phyloP scores from a whole-genome alignment of 345 rosid species.

The Hibiscus mutabilis region DNA sequence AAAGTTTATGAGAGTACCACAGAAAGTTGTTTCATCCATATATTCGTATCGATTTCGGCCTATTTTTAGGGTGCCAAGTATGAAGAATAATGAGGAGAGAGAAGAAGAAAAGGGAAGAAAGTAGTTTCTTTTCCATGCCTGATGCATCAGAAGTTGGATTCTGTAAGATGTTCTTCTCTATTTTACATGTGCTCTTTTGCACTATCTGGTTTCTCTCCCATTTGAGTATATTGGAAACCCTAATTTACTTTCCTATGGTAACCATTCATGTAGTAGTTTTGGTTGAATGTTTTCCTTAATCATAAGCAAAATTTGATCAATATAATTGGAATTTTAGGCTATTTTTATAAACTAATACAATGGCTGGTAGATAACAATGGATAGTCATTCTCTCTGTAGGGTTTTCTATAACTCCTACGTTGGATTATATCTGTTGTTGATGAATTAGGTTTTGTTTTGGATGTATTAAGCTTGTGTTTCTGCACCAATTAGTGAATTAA shows the following conservation, averaged over 20 bases:
- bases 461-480: slow-evolving; percentile 3
- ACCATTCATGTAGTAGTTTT: not conserved
- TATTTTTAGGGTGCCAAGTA: not conserved
- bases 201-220: not conserved
- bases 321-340: not conserved
- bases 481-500: not conserved
- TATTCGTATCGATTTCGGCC: not conserved
- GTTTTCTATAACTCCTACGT: not conserved
- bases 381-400: not conserved
- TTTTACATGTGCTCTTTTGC: not conserved
- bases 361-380: too few species aligned
- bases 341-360: too few species aligned
- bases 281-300: not conserved
- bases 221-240: not conserved
- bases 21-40: not conserved
- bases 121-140: too few species aligned
- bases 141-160: slow-evolving; percentile 13
- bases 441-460: not conserved
- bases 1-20: not conserved
- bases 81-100: not conserved
- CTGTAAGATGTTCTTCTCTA: slow-evolving; percentile 14
- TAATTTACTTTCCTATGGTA: not conserved
- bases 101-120: slow-evolving; percentile 3
- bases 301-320: not conserved
- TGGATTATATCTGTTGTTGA: not conserved